These are phyloP conservation scores for Chernovozyma sophiae-reginae DNA, from an alignment of 1,139 yeast genomes.

Conservation along the genomic window DNA sequence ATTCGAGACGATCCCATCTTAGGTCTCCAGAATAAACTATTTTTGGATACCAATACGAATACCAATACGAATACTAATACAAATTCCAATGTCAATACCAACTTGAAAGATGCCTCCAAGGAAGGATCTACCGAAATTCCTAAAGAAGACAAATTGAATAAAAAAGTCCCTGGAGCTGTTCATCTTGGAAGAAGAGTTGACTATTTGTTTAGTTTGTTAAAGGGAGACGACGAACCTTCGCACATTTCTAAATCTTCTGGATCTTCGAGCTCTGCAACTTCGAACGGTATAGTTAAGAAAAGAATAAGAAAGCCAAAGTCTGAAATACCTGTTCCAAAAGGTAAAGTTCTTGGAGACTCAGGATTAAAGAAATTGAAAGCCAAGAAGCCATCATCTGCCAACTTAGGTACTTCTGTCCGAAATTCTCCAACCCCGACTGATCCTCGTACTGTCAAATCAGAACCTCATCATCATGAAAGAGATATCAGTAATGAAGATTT, in stretches of 20 bases:
- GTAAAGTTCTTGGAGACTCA: background rate
- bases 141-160: slow-evolving; percentile 25
- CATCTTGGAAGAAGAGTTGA: slow-evolving; percentile 94
- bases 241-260: slow-evolving; percentile 4
- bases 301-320: slow-evolving; percentile 16
- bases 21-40: slow-evolving; percentile 80
- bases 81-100: background rate
- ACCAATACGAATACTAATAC: background rate
- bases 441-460: slow-evolving; percentile 10
- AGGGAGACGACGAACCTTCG: slow-evolving; percentile 44
- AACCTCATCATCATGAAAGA: slow-evolving; percentile 3
- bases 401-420: slow-evolving; percentile 1
- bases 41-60: slow-evolving; percentile 37
- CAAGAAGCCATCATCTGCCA: slow-evolving; percentile 12
- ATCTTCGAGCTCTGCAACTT: slow-evolving; percentile 7
- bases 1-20: slow-evolving; percentile 93
- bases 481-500: slow-evolving; percentile 23
- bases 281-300: slow-evolving; percentile 13
- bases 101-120: background rate
- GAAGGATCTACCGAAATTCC: slow-evolving; percentile 7
- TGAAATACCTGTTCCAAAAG: slow-evolving; percentile 15
- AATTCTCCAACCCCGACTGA: slow-evolving; percentile 9
- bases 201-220: slow-evolving; percentile 68
- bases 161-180: slow-evolving; percentile 86
- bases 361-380: slow-evolving; percentile 2